Percentiles rank a stretch among this genome's conserved stretches.
phyloP scores from a whole-genome alignment of 768 basidiomycete species.

The Paxillus involutus region DNA sequence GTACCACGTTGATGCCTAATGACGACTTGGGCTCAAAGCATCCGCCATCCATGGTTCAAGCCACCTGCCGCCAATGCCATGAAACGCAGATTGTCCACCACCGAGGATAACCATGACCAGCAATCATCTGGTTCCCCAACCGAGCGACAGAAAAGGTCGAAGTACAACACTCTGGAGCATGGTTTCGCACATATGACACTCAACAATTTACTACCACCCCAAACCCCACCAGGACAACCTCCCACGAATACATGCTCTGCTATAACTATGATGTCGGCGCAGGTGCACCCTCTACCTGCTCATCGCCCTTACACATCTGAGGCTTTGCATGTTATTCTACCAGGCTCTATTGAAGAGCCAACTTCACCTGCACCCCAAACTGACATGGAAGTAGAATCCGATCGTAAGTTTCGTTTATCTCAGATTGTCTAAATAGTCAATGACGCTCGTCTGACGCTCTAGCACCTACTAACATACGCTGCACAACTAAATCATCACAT shows the following conservation, averaged over 20 bases:
- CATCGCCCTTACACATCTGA: conserved; percentile 5
- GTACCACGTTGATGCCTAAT: too few species aligned
- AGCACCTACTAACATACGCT: background rate
- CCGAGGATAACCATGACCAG: conserved; percentile 19
- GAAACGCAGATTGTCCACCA: conserved; percentile 38
- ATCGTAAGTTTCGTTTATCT: conserved; percentile 43
- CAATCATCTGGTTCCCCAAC: conserved; percentile 27
- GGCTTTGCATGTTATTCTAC: conserved; percentile 21
- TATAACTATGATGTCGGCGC: conserved; percentile 19
- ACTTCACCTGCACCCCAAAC: conserved; percentile 44
- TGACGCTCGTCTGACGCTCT: background rate
- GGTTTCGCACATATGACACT: conserved; percentile 55
- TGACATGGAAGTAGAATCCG: conserved; percentile 68
- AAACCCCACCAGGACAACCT: conserved; percentile 1
- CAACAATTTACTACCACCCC: conserved; percentile 1
- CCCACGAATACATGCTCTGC: conserved; percentile 6
- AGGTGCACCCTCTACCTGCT: background rate
- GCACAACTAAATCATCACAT: conserved; percentile 32
- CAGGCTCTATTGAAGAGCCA: conserved; percentile 44
- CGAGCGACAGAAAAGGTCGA: conserved; percentile 50
- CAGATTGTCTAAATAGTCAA: background rate
- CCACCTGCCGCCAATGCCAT: conserved; percentile 24
- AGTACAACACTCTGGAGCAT: conserved; percentile 50
- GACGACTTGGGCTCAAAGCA: conserved; percentile 31
- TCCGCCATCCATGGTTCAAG: conserved; percentile 46